These are phyloP conservation scores for Neopestalotiopsis sp. DNA, from an alignment of 2,329 filamentous ascomycete genomes.

Conservation along the genomic window DNA sequence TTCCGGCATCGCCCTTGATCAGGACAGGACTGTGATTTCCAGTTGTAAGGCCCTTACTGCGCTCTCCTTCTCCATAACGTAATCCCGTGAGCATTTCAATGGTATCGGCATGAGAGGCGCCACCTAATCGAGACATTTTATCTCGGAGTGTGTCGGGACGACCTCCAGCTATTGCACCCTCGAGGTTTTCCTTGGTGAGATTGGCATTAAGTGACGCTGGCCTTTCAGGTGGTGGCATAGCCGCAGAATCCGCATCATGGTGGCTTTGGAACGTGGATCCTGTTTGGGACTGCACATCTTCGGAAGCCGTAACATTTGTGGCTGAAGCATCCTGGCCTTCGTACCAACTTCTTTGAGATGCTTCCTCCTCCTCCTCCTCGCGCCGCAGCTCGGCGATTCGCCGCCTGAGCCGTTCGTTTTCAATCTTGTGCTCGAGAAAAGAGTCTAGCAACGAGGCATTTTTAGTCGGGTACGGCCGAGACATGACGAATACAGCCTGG, in stretches of 20 bases:
- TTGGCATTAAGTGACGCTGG: conserved; percentile 67
- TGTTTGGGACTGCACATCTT: conserved; percentile 45
- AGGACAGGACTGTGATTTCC: conserved; percentile 81
- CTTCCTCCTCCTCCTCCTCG: conserved; percentile 85
- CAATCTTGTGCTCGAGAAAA: conserved; percentile 95
- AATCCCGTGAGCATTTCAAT: conserved; percentile 94
- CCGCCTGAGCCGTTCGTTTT: conserved; percentile 86
- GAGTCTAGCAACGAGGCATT: conserved; percentile 87
- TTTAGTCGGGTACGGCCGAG: conserved; percentile 86
- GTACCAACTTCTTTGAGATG: conserved; percentile 65
- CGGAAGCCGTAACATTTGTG: conserved; percentile 50
- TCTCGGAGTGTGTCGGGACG: conserved; percentile 79
- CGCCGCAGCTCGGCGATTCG: conserved; percentile 84
- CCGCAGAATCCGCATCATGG: conserved; percentile 43
- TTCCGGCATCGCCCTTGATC: conserved; percentile 85
- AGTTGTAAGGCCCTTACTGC: conserved; percentile 86
- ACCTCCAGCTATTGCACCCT: conserved; percentile 70
- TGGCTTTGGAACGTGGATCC: conserved; percentile 37
- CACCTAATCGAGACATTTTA: conserved; percentile 84
- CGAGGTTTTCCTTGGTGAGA: conserved; percentile 80
- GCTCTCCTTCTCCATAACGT: conserved; percentile 85
- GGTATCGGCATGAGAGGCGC: conserved; percentile 77
- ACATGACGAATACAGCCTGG: conserved; percentile 92
- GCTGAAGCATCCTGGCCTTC: conserved; percentile 65
- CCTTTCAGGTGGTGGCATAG: conserved; percentile 72